Percentiles rank a stretch among this genome's conserved stretches.
Evolutionary conservation across 2,329 filamentous ascomycete genomes (phyloP).

Genomic region (Fusarium camptoceras): DNA sequence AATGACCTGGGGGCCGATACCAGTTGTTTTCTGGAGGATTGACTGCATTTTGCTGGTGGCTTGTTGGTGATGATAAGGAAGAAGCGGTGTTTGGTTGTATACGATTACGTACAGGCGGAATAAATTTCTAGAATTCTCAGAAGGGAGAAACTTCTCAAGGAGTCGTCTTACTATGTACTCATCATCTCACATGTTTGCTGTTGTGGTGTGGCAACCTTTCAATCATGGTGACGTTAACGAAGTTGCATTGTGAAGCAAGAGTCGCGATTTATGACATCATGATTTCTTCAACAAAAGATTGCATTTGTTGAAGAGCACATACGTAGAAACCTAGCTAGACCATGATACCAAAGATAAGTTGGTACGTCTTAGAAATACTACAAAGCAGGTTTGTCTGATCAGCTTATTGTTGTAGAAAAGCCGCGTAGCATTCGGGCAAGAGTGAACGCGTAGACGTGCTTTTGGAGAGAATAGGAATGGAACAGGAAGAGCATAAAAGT

Average conservation of each 20-base stretch:
- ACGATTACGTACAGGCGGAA: rapidly evolving
- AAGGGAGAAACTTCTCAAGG: no score
- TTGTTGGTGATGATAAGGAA: no score
- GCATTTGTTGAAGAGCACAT: background rate
- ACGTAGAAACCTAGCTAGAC: no score
- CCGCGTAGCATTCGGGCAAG: no score
- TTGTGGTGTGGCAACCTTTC: background rate
- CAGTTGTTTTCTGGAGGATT: constrained; percentile 49
- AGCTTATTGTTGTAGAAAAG: no score
- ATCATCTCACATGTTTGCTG: background rate
- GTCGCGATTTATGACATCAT: constrained; percentile 18
- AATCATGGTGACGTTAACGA: constrained; percentile 17
- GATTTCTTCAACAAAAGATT: background rate
- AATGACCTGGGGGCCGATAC: constrained; percentile 51
- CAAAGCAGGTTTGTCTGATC: no score
- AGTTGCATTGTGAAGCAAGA: background rate
- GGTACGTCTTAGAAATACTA: no score
- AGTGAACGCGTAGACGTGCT: no score
- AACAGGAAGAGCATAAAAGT: no score
- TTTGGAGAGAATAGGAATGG: no score
- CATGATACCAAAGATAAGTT: rapidly evolving
- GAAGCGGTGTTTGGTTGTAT: no score
- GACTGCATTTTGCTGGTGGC: constrained; percentile 52
- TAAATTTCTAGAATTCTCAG: no score
- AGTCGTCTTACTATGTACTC: background rate